Conservation (phyloP, 2,329 filamentous ascomycete species). For the Colletotrichum lini region DNA sequence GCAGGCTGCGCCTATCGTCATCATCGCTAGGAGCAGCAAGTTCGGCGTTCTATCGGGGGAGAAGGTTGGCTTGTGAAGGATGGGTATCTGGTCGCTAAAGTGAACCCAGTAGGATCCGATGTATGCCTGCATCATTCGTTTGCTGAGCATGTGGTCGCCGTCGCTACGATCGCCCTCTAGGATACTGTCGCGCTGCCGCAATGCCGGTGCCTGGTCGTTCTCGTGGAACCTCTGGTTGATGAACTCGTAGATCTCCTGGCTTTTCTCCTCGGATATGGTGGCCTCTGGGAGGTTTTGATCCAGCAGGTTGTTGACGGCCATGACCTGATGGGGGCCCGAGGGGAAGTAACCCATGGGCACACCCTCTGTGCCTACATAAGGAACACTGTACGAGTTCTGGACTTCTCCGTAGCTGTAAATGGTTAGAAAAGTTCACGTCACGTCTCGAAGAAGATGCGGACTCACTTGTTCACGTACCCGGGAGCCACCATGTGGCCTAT, state of each 20-base stretch:
- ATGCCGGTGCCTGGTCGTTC: slow-evolving; percentile 79
- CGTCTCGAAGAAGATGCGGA: not conserved
- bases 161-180: slow-evolving; percentile 82
- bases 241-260: slow-evolving; percentile 84
- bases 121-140: slow-evolving; percentile 96
- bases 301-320: slow-evolving; percentile 89
- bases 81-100: slow-evolving; percentile 94
- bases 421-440: slow-evolving; percentile 46
- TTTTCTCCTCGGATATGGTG: slow-evolving; percentile 88
- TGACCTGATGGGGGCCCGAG: slow-evolving; percentile 80
- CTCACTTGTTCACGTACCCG: slow-evolving; percentile 51
- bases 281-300: slow-evolving; percentile 86
- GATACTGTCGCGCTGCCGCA: slow-evolving; percentile 82
- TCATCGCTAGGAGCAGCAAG: slow-evolving; percentile 87
- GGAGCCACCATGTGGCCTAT: slow-evolving; percentile 66
- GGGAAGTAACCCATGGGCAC: slow-evolving; percentile 70
- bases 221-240: slow-evolving; percentile 88
- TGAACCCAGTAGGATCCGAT: slow-evolving; percentile 95
- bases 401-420: slow-evolving; percentile 66
- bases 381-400: slow-evolving; percentile 62
- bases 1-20: slow-evolving; percentile 92
- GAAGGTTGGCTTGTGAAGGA: slow-evolving; percentile 95
- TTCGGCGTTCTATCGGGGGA: slow-evolving; percentile 89
- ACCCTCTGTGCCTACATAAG: slow-evolving; percentile 65
- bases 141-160: slow-evolving; percentile 78